Percentiles rank a stretch among this genome's conserved stretches.
phyloP scores from a whole-genome alignment of 2,329 filamentous ascomycete genomes.

The Nothophoma quercina region DNA sequence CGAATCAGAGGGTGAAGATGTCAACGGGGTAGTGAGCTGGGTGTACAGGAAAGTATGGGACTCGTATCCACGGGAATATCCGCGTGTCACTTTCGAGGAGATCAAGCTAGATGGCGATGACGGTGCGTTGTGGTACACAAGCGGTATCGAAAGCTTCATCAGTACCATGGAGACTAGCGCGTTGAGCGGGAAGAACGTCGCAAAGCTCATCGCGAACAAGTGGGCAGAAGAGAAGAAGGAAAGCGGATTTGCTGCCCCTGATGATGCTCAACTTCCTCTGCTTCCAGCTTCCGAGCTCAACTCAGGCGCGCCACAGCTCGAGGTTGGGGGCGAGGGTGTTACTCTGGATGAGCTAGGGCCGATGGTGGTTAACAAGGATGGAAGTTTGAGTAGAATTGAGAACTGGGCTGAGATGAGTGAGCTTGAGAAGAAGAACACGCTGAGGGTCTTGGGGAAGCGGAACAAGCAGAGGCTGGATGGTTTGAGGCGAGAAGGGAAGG shows the following conservation, averaged over 20 bases:
- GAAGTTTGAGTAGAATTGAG: slow-evolving; percentile 72
- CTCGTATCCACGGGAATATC: slow-evolving; percentile 85
- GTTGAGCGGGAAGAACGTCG: slow-evolving; percentile 88
- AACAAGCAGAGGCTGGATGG: slow-evolving; percentile 69
- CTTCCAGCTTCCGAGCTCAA: not conserved
- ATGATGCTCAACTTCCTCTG: not conserved
- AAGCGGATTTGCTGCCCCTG: not conserved
- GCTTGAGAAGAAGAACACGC: slow-evolving; percentile 70
- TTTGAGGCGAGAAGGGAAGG: slow-evolving; percentile 58
- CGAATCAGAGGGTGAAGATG: slow-evolving; percentile 43
- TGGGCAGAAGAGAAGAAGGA: slow-evolving; percentile 45
- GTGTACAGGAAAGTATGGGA: slow-evolving; percentile 69
- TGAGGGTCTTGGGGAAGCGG: slow-evolving; percentile 71
- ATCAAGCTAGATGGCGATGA: slow-evolving; percentile 60
- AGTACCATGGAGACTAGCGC: slow-evolving; percentile 97
- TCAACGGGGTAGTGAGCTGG: slow-evolving; percentile 42
- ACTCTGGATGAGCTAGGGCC: slow-evolving; percentile 74
- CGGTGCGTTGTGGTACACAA: slow-evolving; percentile 69
- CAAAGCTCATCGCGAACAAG: slow-evolving; percentile 72
- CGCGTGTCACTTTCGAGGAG: slow-evolving; percentile 87
- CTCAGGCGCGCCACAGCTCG: slow-evolving; percentile 30
- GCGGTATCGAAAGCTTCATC: slow-evolving; percentile 88
- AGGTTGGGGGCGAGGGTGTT: slow-evolving; percentile 52
- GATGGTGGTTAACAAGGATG: slow-evolving; percentile 76
- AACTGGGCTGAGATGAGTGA: slow-evolving; percentile 79